Evolutionary conservation across 495 filamentous ascomycete genomes (phyloP), one percentile per base, ranked within the genome.

Genomic region (Aspergillus indologenus): DNA sequence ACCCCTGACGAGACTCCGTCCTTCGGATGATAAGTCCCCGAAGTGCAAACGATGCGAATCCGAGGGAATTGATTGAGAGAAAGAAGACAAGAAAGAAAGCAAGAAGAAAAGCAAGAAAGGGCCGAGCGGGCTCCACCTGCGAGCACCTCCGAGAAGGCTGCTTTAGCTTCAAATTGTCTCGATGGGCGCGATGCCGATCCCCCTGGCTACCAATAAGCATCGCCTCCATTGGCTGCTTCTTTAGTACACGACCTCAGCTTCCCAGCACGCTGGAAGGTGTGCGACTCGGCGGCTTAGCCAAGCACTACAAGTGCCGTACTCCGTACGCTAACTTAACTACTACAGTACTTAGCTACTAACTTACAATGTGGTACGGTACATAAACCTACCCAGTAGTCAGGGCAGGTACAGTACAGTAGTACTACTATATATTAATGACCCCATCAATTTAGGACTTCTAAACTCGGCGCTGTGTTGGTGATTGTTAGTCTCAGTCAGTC

Each of bases 201-300:
- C 45, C 29, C 55, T 48, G 31, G 18, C 48, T 51, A 20, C 17
- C 15, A n/a, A 51, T 29, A 15, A 51, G 48, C 48, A 29, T 31
- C 19, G 48, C 23, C 24, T 47, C 54, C 23, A 56, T 56, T 56
- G 54, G 54, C 48, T 45, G 21, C 42, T 21, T 23, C 21, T 9
- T 9, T 3, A 29, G n/a, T 29, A 9, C 18, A 45, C 23, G 45
- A n/a, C 54, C 40, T 44, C 43, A 48, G 9, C 45, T 57, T 57
- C 45, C 57, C 57, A 59, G 50, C 57, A 40, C 44, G 24, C 22
- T 44, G 57, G 57, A 59, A 59, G 57, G 57, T 59, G 50, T 47
- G 50, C 52, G 44, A 59, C 57, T 46, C 46, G 31, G 47, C 21
- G 18, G 26, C 34, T 57, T 57, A 59, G 57, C 50, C 57, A 53